Evolutionary conservation across 306 rosid genomes (phyloP), one percentile per base, ranked within the genome.

Genomic region (Glycine tomentella): DNA sequence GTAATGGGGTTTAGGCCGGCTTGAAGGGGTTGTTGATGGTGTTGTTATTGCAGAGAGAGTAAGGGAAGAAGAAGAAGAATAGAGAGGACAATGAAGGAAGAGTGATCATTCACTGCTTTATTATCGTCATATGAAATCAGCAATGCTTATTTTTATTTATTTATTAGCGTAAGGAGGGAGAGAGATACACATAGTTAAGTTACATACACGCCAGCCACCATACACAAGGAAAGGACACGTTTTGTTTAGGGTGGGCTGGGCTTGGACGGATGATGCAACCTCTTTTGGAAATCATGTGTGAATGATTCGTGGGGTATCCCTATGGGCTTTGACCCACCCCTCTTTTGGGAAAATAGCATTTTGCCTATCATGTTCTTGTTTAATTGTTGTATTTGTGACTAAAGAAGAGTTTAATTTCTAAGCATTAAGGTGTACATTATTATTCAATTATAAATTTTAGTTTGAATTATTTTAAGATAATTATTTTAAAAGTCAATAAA

Each of bases 281-380:
- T 16, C 63, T 25, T 6, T 52, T 11, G 1, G 1, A 76, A 62
- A 89, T 89, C 46, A 92, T 90, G 85, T 56, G 72, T 11, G 72
- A 78, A 74, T 86, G 83, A 89, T 91, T 92, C 76, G 68, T 93
- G 95, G 96, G 91, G 79, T 51, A 76, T 63, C 3, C 15, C 74
- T 14, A 80, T 87, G 95, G 93, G 92, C 88, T 75, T 25, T 89
- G 80, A 87, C 87, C 91, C 78, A 80, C 91, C 45, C 17, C 50
- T 1, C 67, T 64, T 48, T 52, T 42, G 2, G n/a, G 15, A 13
- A 69, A 15, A 48, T 72, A n/a, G 4, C 45, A 80, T 63, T 34
- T n/a, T n/a, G n/a, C n/a, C n/a, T n/a, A n/a, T n/a, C n/a, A n/a
- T n/a, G n/a, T n/a, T n/a, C n/a, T n/a, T n/a, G n/a, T n/a, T n/a